These are phyloP conservation scores for Orbilia javanica DNA, from an alignment of 2,329 filamentous ascomycete species.

Conservation along the genomic window DNA sequence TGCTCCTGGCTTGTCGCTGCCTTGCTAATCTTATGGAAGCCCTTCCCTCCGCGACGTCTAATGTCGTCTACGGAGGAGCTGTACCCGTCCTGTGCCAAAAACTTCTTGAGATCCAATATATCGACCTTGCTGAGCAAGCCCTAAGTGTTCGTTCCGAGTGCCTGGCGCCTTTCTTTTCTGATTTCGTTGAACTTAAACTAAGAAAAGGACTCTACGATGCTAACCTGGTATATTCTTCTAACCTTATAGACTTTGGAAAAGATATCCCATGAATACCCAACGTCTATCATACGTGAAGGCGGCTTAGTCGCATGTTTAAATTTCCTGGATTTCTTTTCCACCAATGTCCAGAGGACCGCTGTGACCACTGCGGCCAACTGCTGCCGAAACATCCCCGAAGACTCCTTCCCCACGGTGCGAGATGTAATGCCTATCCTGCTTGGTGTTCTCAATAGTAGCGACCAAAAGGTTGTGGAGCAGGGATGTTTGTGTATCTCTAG, in stretches of 20 bases:
- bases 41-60: conserved; percentile 88
- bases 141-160: conserved; percentile 74
- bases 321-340: conserved; percentile 97
- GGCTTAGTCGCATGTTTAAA: conserved; percentile 95
- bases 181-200: conserved; percentile 29
- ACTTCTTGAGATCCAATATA: conserved; percentile 93
- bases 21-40: conserved; percentile 98
- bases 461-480: conserved; percentile 97
- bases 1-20: conserved; percentile 95
- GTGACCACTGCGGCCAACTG: conserved; percentile 98
- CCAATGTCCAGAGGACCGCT: conserved; percentile 93
- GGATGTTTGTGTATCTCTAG: conserved; percentile 94
- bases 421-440: conserved; percentile 97
- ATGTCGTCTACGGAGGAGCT: conserved; percentile 96
- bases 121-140: conserved; percentile 96
- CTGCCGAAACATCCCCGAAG: conserved; percentile 94
- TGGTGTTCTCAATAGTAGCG: conserved; percentile 88
- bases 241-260: conserved; percentile 83
- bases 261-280: conserved; percentile 95
- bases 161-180: conserved; percentile 21
- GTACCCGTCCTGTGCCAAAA: conserved; percentile 96
- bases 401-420: conserved; percentile 89
- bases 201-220: conserved; percentile 31
- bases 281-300: conserved; percentile 93
- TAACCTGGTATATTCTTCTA: conserved; percentile 47